Percentiles rank a stretch among this genome's conserved stretches.
Evolutionary conservation across 2,329 filamentous ascomycete genomes (phyloP).

Genomic region (Aquanectria penicillioides): DNA sequence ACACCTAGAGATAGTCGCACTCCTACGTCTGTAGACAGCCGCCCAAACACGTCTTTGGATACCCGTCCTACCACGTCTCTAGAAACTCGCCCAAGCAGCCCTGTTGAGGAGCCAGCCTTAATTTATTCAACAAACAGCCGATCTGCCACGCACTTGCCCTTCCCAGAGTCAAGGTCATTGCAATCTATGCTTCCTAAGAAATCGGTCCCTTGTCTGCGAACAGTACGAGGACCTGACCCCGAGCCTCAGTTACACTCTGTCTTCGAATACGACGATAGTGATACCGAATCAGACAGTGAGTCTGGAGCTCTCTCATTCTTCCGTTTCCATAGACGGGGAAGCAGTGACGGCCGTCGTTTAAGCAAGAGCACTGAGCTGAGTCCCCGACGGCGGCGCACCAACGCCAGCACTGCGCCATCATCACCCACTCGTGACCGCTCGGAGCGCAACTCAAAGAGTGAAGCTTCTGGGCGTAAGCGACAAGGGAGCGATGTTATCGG

Average conservation of each 20-base stretch:
- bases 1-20: conserved; percentile 30
- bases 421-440: conserved; percentile 26
- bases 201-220: conserved; percentile 40
- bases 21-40: too few relatives aligned
- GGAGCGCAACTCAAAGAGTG: conserved; percentile 17
- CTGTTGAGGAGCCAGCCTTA: too few relatives aligned
- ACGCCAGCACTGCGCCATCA: conserved; percentile 36
- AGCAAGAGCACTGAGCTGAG: conserved; percentile 5
- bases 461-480: conserved; percentile 37
- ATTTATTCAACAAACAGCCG: conserved; percentile 37
- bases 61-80: conserved; percentile 16
- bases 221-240: conserved; percentile 37
- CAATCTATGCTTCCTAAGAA: conserved; percentile 39
- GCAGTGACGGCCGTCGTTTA: conserved; percentile 41
- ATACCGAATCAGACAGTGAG: conserved; percentile 47
- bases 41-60: conserved; percentile 27
- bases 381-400: conserved; percentile 13
- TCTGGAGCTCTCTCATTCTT: conserved; percentile 51
- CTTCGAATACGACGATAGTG: conserved; percentile 60
- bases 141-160: conserved; percentile 36
- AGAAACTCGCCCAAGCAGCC: too few relatives aligned
- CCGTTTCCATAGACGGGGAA: conserved; percentile 53
- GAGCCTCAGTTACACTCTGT: conserved; percentile 52
- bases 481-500: conserved; percentile 49
- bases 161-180: conserved; percentile 26